Base-by-base conservation (phyloP, 352 stramenopile genomes). In the Phytophthora agathidicida region DNA sequence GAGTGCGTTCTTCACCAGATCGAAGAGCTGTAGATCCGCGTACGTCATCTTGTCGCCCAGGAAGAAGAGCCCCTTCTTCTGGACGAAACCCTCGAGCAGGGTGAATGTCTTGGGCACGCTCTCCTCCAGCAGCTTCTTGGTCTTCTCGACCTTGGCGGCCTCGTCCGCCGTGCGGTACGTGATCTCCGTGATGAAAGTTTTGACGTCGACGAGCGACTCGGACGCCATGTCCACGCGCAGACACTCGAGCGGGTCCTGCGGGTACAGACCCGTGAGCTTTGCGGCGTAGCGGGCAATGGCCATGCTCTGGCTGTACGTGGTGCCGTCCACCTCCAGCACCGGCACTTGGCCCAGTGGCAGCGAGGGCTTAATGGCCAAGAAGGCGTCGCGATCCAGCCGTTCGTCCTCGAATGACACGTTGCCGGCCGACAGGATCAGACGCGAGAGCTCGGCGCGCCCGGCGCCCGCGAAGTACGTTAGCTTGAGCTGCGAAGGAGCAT, bases 391-490 rank as follows among this genome's bases (percentile, higher is more conserved):
- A 13, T 49, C 26, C 36, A 93, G 52, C n/a, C 80, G 77, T 30
- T 80, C 46, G 64, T 96, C 83, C 19, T 77, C 68, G 43, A 93
- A 94, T 1, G 59, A 31, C 16, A 94, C 54, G 33, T 70, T 75
- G n/a, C 82, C 82, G n/a, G 69, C 66, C 16, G 60, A 51, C 37
- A 92, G 48, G 14, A 78, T 62, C 13, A 94, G 65, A 16, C 87
- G 83, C 8, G 78, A 71, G 20, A 88, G 56, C 69, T 94, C 87
- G 0, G 57, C 85, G 26, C 77, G 77, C 2, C 72, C 83, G 0
- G 65, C 16, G 28, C 69, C 50, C 19, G 73, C 48, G 42, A 94
- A 93, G 68, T 96, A 96, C 33, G 71, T 89, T 22, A 94, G 62
- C 70, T 87, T 86, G 33, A 89, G 53, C 9, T 67, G 56, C 13